These are phyloP conservation scores for Penicillium maclennaniae DNA, from an alignment of 495 filamentous ascomycete species.

Conservation along the genomic window DNA sequence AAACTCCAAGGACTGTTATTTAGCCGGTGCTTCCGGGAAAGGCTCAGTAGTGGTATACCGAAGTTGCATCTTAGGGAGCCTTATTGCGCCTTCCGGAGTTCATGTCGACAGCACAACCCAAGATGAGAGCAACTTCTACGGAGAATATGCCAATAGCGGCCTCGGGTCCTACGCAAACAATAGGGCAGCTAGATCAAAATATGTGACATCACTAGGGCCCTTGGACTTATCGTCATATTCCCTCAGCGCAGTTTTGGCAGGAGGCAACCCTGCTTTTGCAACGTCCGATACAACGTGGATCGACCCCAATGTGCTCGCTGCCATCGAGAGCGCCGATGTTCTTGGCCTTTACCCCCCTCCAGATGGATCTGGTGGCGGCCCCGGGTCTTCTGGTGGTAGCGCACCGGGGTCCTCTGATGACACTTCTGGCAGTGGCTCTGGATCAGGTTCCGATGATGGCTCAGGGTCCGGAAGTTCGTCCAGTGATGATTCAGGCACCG, in stretches of 20 bases:
- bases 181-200: constrained; percentile 1
- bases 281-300: constrained; percentile 10
- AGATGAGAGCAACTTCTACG: constrained; percentile 7
- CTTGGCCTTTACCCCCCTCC: background rate
- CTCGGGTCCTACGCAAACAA: constrained; percentile 7
- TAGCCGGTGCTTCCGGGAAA: constrained; percentile 4
- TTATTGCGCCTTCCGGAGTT: constrained; percentile 6
- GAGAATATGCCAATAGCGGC: constrained; percentile 8
- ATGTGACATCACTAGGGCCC: background rate
- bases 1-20: background rate
- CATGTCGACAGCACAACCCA: constrained; percentile 7
- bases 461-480: background rate
- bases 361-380: background rate
- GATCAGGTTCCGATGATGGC: background rate
- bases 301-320: constrained; percentile 1
- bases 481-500: no score
- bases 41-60: constrained; percentile 10
- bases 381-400: background rate
- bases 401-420: background rate
- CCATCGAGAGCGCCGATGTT: constrained; percentile 6
- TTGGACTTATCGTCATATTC: background rate
- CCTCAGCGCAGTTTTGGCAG: background rate
- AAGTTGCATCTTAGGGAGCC: background rate
- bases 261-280: constrained; percentile 2
- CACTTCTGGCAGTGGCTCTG: background rate